phyloP scores from a whole-genome alignment of 495 filamentous ascomycete genomes.

The Talaromyces ruber region DNA sequence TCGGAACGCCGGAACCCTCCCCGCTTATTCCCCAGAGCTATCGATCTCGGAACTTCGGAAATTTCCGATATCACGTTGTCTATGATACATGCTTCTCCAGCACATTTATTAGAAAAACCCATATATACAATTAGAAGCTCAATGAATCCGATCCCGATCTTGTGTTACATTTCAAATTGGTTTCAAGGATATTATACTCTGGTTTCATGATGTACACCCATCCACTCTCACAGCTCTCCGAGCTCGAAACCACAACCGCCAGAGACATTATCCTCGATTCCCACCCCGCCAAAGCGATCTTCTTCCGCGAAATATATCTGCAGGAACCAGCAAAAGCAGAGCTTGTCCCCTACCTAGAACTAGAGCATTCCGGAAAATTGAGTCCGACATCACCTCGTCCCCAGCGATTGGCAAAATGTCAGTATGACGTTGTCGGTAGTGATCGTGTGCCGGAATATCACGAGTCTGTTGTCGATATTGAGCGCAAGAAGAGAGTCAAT shows the following conservation, averaged over 20 bases:
- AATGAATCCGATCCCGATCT: background rate
- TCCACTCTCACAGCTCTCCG: constrained; percentile 37
- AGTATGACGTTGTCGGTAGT: constrained; percentile 56
- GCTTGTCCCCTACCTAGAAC: constrained; percentile 36
- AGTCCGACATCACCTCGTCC: constrained; percentile 41
- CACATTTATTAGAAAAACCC: background rate
- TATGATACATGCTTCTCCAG: background rate
- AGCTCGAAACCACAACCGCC: constrained; percentile 38
- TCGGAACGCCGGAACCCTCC: background rate
- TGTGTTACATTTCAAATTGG: background rate
- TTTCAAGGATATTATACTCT: background rate
- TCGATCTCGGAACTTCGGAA: constrained; percentile 2
- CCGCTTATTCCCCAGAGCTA: background rate
- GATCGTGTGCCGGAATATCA: constrained; percentile 50
- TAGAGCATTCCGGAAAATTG: constrained; percentile 40
- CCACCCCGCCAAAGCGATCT: constrained; percentile 34
- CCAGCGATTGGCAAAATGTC: constrained; percentile 49
- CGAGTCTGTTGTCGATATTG: constrained; percentile 57
- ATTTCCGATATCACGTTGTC: background rate
- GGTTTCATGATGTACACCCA: constrained; percentile 15
- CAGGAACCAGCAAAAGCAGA: constrained; percentile 43
- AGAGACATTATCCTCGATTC: constrained; percentile 34
- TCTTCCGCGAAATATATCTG: constrained; percentile 45
- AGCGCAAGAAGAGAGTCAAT: constrained; percentile 32
- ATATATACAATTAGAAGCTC: background rate